A percentile compares a stretch with the other conserved stretches of the same genome.
phyloP scores from a whole-genome alignment of 2,329 filamentous ascomycete species.

The Colletotrichum eleusines region DNA sequence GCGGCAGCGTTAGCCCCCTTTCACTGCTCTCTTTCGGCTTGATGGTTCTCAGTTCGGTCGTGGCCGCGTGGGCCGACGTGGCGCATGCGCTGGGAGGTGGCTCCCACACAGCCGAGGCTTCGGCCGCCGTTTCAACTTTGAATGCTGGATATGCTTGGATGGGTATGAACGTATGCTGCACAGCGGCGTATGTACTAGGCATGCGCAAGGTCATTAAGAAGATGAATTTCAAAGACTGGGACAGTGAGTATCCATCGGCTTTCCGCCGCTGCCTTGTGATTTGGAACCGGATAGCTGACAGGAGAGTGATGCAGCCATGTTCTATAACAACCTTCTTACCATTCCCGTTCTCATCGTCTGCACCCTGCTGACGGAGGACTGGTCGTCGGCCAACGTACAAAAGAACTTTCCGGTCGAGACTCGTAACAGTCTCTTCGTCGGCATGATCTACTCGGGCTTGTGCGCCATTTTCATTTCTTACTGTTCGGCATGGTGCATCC shows the following conservation, averaged over 20 bases:
- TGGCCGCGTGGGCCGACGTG: conserved; percentile 98
- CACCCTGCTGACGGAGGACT: conserved; percentile 89
- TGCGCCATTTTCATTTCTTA: conserved; percentile 99
- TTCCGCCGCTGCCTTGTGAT: not conserved
- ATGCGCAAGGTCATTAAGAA: conserved; percentile 99
- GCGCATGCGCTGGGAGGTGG: conserved; percentile 79
- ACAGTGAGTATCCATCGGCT: conserved; percentile 76
- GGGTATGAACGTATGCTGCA: conserved; percentile 96
- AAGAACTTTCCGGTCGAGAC: conserved; percentile 89
- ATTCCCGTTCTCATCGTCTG: conserved; percentile 89
- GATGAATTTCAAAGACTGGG: conserved; percentile 99
- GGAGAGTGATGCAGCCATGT: conserved; percentile 79
- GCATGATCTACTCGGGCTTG: conserved; percentile 94
- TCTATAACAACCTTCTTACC: conserved; percentile 98
- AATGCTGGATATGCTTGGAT: conserved; percentile 99
- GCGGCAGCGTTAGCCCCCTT: conserved; percentile 88
- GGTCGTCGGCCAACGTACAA: conserved; percentile 85
- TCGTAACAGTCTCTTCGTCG: conserved; percentile 82
- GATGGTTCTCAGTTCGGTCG: conserved; percentile 94
- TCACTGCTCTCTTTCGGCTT: conserved; percentile 93
- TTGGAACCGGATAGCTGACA: conserved; percentile 45
- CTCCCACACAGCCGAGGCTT: conserved; percentile 69
- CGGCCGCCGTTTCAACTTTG: conserved; percentile 84
- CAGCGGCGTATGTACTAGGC: conserved; percentile 86
- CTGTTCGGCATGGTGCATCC: conserved; percentile 98